Evolutionary conservation across 108 stramenopile genomes (phyloP).

Genomic region (Mayamaea pseudoterrestris): DNA sequence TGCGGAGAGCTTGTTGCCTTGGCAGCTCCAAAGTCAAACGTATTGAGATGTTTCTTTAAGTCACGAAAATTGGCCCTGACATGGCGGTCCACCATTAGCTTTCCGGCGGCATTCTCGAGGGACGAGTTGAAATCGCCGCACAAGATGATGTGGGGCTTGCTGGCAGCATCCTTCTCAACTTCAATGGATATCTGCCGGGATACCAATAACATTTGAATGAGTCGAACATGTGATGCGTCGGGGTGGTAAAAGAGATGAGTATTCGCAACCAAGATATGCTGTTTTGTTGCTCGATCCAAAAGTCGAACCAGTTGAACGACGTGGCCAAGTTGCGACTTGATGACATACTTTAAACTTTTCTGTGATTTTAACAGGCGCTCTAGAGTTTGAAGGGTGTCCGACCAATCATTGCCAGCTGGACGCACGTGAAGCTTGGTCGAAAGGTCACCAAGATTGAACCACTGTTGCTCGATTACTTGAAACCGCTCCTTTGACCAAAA

Average conservation of each 20-base stretch:
- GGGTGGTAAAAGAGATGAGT: constrained; percentile 77
- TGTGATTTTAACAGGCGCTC: constrained; percentile 20
- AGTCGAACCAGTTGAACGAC: constrained; percentile 8
- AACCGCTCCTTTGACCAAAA: constrained; percentile 50
- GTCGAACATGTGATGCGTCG: constrained; percentile 45
- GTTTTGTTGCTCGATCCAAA: constrained; percentile 33
- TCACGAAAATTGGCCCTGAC: constrained; percentile 22
- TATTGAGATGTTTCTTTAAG: constrained; percentile 40
- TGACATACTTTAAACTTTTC: constrained; percentile 22
- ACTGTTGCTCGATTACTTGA: constrained; percentile 11
- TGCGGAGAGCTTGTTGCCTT: constrained; percentile 7
- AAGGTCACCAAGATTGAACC: constrained; percentile 8
- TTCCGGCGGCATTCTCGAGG: constrained; percentile 27
- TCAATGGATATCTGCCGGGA: constrained; percentile 31
- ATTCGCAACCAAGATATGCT: constrained; percentile 29
- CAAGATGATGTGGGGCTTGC: constrained; percentile 29
- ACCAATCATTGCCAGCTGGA: constrained; percentile 16
- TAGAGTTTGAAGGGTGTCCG: constrained; percentile 31
- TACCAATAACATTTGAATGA: constrained; percentile 37
- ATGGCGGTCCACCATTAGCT: constrained; percentile 27
- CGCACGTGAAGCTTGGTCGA: constrained; percentile 3
- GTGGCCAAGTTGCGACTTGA: constrained; percentile 33
- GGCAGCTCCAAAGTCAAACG: constrained; percentile 34
- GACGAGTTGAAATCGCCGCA: constrained; percentile 59
- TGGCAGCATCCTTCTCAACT: constrained; percentile 5